phyloP scores from a whole-genome alignment of 805 yeast species.

The Metschnikowia drakensbergensis region DNA sequence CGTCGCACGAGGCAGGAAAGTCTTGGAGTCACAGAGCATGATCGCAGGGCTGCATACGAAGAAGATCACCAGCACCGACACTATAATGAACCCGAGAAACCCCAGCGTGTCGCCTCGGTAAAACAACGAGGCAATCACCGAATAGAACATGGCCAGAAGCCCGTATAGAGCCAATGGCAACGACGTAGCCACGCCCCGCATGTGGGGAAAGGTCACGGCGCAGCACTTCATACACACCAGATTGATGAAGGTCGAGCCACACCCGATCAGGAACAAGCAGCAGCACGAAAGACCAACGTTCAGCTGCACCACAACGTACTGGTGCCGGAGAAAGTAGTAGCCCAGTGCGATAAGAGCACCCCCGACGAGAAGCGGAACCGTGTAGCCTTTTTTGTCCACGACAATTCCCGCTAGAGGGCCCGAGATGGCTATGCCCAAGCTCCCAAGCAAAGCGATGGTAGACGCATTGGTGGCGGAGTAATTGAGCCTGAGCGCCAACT shows the following conservation, averaged over 20 bases:
- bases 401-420: conserved; percentile 69
- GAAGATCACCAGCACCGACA: conserved; percentile 40
- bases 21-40: conserved; percentile 32
- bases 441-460: conserved; percentile 61
- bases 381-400: conserved; percentile 62
- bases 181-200: conserved; percentile 71
- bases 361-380: conserved; percentile 49
- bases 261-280: conserved; percentile 55
- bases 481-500: conserved; percentile 54
- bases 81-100: conserved; percentile 46
- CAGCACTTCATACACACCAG: conserved; percentile 69
- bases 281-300: conserved; percentile 41
- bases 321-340: conserved; percentile 51
- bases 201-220: conserved; percentile 62
- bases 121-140: conserved; percentile 49
- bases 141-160: conserved; percentile 64
- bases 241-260: conserved; percentile 65
- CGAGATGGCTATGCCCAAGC: conserved; percentile 55
- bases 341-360: conserved; percentile 49
- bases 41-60: conserved; percentile 47
- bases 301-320: conserved; percentile 41
- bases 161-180: conserved; percentile 75
- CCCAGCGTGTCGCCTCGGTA: conserved; percentile 57
- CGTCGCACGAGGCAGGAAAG: neutral
- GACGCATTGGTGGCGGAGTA: conserved; percentile 64